Base-by-base conservation (phyloP, 108 stramenopile species). In the Nitzschia inconspicua region DNA sequence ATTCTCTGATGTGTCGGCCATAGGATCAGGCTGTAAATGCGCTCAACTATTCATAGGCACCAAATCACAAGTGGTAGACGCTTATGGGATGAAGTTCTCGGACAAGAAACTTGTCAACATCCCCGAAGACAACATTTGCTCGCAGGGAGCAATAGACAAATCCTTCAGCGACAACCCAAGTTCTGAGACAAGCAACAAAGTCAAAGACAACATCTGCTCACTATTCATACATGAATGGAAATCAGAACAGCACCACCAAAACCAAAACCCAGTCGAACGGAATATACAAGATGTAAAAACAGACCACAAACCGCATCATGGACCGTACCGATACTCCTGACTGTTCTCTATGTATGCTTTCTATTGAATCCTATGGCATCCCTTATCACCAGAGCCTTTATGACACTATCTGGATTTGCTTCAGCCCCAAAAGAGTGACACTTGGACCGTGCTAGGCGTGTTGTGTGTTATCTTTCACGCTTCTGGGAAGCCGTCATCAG, bases 231-330 rank as follows among this genome's bases (percentile, higher is more conserved):
- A 25, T 10, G 25, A 34, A 0, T 66, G 50, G 64, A 55, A 66
- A 9, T 40, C 18, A 26, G 74, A 75, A 47, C 63, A 62, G 4
- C 16, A 58, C 18, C 27, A 69, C 14, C 74, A 59, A 47, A 36
- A 66, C 11, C 74, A 75, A 39, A 75, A 75, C 47, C 18, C 31
- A 27, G 67, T 66, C 13, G 74, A 75, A 60, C 50, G 35, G 11
- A 50, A 61, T 11, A 37, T 31, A 16, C 41, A 62, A 35, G 23
- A 19, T 18, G 30, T 68, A n/a, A 10, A 74, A 74, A 42, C 41
- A 22, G 3, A 54, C 30, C 8, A 18, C 44, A 0, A 49, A 64
- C 6, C 29, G 49, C 0, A 32, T 70, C 26, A 16, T 75, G 46
- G 39, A 75, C 47, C 44, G 26, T 14, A 64, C 55, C 27, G 68